Percentiles rank a stretch among this genome's conserved stretches.
These are phyloP conservation scores for Polygonum aviculare DNA, from an alignment of 148 eudicot species.

Conservation along the genomic window DNA sequence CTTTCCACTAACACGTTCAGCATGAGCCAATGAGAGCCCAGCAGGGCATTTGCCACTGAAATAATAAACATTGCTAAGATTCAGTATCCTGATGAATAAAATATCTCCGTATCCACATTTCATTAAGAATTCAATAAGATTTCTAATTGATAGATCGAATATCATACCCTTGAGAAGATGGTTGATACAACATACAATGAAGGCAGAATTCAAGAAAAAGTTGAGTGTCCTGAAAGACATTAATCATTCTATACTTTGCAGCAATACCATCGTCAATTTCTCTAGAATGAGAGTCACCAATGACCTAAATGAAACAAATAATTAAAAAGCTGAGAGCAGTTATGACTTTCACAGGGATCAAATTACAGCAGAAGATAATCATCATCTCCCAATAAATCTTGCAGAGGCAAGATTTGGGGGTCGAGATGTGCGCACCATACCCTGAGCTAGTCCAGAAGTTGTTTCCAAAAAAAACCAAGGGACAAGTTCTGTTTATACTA, in stretches of 20 bases:
- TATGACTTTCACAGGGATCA: background rate
- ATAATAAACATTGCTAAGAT: slow-evolving; percentile 9
- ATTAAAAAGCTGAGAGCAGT: background rate
- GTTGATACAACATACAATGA: slow-evolving; percentile 60
- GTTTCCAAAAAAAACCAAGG: too few relatives aligned
- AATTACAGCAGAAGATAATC: background rate
- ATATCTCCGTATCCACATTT: background rate
- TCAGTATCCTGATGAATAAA: slow-evolving; percentile 5
- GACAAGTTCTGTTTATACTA: background rate
- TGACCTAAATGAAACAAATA: slow-evolving; percentile 43
- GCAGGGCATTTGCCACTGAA: slow-evolving; percentile 68
- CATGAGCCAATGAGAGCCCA: slow-evolving; percentile 72
- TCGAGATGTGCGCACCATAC: background rate
- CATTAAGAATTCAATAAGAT: background rate
- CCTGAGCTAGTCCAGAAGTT: too few relatives aligned
- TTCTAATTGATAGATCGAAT: background rate
- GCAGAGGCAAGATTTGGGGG: too few relatives aligned
- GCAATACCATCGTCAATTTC: slow-evolving; percentile 51
- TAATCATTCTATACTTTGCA: slow-evolving; percentile 41
- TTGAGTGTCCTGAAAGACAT: slow-evolving; percentile 51
- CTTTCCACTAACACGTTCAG: slow-evolving; percentile 73
- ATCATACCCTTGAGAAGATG: slow-evolving; percentile 60
- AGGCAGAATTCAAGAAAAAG: slow-evolving; percentile 87
- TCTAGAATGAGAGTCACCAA: slow-evolving; percentile 69
- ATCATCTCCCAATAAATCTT: background rate